These are phyloP conservation scores for Echites panduratus DNA, from an alignment of 257 asterid genomes.

Conservation along the genomic window DNA sequence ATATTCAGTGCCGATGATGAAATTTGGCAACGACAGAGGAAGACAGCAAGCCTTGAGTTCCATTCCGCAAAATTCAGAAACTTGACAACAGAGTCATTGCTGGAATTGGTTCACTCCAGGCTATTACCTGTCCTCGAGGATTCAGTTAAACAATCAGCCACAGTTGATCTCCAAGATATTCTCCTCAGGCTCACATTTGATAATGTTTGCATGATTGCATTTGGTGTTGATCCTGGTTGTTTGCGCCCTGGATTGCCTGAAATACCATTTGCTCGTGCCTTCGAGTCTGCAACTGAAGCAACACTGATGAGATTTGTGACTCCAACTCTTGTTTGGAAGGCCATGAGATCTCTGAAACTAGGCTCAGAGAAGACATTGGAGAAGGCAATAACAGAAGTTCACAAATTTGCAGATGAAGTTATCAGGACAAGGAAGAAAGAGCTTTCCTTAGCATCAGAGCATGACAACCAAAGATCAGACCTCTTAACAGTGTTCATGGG, in stretches of 20 bases:
- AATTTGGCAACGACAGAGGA: slow-evolving; percentile 74
- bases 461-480: slow-evolving; percentile 41
- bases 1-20: slow-evolving; percentile 80
- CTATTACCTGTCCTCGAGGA: slow-evolving; percentile 68
- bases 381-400: slow-evolving; percentile 51
- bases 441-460: slow-evolving; percentile 26
- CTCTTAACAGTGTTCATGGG: slow-evolving; percentile 79
- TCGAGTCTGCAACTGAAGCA: slow-evolving; percentile 88
- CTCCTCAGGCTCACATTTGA: slow-evolving; percentile 79
- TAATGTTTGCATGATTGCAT: slow-evolving; percentile 91
- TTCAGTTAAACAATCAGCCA: slow-evolving; percentile 19
- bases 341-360: slow-evolving; percentile 48
- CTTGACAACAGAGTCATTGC: slow-evolving; percentile 59
- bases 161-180: slow-evolving; percentile 65
- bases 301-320: slow-evolving; percentile 57
- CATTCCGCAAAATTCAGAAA: slow-evolving; percentile 70
- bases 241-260: slow-evolving; percentile 63
- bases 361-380: slow-evolving; percentile 60
- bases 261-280: slow-evolving; percentile 76
- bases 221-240: slow-evolving; percentile 93
- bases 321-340: slow-evolving; percentile 73
- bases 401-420: slow-evolving; percentile 65
- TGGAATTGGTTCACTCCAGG: slow-evolving; percentile 70
- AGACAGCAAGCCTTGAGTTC: slow-evolving; percentile 78
- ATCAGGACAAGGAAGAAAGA: slow-evolving; percentile 67